phyloP scores from a whole-genome alignment of 2,329 filamentous ascomycete species.

The Teratosphaeriaceae sp. region DNA sequence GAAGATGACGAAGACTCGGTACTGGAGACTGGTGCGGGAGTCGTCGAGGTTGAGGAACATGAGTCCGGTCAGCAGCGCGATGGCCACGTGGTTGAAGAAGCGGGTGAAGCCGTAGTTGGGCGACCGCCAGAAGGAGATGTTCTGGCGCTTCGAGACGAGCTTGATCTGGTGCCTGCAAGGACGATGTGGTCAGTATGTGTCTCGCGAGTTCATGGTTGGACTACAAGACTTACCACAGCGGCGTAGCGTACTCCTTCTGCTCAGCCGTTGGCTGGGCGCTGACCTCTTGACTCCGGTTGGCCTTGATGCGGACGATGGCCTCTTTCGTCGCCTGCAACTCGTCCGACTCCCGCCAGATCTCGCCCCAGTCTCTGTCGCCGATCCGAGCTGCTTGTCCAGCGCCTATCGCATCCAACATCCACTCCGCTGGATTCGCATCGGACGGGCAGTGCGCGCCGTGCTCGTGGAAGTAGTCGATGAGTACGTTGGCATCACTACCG shows the following conservation, averaged over 20 bases:
- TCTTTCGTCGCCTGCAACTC: conserved; percentile 62
- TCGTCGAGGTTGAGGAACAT: conserved; percentile 73
- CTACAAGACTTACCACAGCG: conserved; percentile 43
- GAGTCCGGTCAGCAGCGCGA: conserved; percentile 71
- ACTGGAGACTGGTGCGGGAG: conserved; percentile 69
- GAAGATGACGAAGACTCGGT: conserved; percentile 86
- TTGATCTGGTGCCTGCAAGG: conserved; percentile 61
- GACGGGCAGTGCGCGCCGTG: conserved; percentile 45
- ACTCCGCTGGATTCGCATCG: conserved; percentile 57
- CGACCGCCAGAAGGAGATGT: conserved; percentile 75
- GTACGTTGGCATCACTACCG: conserved; percentile 62
- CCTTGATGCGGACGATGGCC: conserved; percentile 61
- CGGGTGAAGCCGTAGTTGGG: conserved; percentile 87
- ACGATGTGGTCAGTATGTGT: background rate
- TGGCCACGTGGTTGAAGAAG: conserved; percentile 74
- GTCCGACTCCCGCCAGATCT: conserved; percentile 68
- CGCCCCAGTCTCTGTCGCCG: conserved; percentile 70
- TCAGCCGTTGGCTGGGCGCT: conserved; percentile 38
- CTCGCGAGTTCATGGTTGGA: too few relatives aligned
- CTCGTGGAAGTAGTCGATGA: conserved; percentile 52
- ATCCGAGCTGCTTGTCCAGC: conserved; percentile 66
- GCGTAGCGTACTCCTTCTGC: conserved; percentile 76
- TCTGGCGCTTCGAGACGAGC: conserved; percentile 64
- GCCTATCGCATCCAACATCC: conserved; percentile 80
- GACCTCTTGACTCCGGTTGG: conserved; percentile 47